These are phyloP conservation scores for Isochrysis galbana DNA, from an alignment of 78 protist genomes.

Conservation along the genomic window DNA sequence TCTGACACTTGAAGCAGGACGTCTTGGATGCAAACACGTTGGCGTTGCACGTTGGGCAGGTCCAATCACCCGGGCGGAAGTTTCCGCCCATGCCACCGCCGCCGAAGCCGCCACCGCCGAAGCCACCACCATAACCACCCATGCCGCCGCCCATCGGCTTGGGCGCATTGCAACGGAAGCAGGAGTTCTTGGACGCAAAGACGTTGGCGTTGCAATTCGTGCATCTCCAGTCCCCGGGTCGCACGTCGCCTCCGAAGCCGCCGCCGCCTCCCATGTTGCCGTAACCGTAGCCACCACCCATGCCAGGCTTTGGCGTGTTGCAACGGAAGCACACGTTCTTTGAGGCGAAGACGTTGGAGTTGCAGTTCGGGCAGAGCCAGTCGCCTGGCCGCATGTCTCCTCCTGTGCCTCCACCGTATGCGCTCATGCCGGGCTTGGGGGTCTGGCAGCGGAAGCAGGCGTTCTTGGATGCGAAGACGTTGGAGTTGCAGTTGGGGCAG, in stretches of 20 bases:
- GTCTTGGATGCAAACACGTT: constrained; percentile 2
- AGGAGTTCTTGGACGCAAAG: neutral
- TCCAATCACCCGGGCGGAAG: neutral
- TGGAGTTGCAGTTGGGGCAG: no score
- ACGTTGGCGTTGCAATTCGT: constrained; percentile 24
- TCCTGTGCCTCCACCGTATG: neutral
- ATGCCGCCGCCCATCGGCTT: constrained; percentile 1
- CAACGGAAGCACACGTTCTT: no score
- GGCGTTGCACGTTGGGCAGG: neutral
- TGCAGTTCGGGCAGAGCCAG: neutral
- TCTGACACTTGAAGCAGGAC: constrained; percentile 3
- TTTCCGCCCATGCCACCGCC: no score
- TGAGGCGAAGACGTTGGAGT: constrained; percentile 5
- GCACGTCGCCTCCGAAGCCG: neutral
- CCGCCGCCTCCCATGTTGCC: neutral
- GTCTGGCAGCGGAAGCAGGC: no score
- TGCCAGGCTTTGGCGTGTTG: constrained; percentile 2
- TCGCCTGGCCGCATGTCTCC: neutral
- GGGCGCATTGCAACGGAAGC: constrained; percentile 32
- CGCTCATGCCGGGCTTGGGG: no score
- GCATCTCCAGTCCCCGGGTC: constrained; percentile 30
- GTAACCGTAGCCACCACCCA: neutral
- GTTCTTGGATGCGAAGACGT: no score
- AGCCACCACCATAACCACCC: no score
- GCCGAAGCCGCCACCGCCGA: no score